Evolutionary conservation across 2,329 filamentous ascomycete genomes (phyloP), one percentile per base, ranked within the genome.

Genomic region (Nemania bipapillata): DNA sequence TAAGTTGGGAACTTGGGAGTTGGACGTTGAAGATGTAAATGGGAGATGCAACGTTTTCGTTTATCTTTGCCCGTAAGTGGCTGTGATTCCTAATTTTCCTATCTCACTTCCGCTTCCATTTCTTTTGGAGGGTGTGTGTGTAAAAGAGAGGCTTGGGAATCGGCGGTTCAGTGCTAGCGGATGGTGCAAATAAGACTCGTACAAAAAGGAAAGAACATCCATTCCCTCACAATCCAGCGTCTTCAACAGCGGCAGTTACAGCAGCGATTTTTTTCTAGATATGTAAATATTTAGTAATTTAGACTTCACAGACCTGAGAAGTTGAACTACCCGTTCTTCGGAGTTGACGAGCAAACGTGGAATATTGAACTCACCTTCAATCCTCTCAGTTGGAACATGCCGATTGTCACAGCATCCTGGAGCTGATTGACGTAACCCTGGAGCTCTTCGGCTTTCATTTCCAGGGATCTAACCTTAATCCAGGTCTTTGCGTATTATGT

Each of bases 401-500:
- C 63, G 4, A 63, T 59, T 1, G 63, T 56, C 15, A 69, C 63
- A 1, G 63, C 63, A 20, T 69, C 67, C 28, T 69, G 67, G 6
- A 69, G n/a, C 20, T 63, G 45, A 24, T 69, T 66, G 26, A 66
- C 37, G 22, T 63, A 63, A 7, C 53, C 63, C 40, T 69, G 53
- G 1, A 69, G 63, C 54, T 66, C 63, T 47, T 56, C 7, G 12
- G 49, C 37, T 20, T 50, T 66, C 28, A 59, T 47, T 17, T 40
- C 35, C 24, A 69, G 8, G n/a, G 26, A 22, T 1, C 26, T 22
- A 8, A 69, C 57, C 20, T 22, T 58, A 17, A 32, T 55, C 53
- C 37, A 40, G 8, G 62, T 28, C 66, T 61, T 15, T n/a, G 11
- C 12, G 28, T 26, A 26, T 12, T 11, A n/a, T 17, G 35, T 60